Percentiles rank a stretch among this genome's conserved stretches.
Conservation (phyloP, 352 stramenopile species). For the Globisporangium lucens region DNA sequence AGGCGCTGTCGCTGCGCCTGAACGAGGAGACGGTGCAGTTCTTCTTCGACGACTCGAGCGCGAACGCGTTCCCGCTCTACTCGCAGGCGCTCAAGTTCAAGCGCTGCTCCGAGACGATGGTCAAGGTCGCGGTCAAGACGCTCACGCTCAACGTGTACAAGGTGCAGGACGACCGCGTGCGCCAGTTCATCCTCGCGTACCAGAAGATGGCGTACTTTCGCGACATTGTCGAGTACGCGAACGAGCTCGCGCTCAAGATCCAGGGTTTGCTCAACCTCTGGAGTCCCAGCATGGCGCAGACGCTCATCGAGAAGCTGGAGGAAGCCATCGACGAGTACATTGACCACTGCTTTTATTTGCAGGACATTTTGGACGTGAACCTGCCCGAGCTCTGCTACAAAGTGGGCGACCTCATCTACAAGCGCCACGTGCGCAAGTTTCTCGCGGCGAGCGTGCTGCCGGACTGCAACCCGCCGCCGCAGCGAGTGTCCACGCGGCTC, state of each 20-base stretch:
- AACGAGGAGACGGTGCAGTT: slow-evolving; percentile 90
- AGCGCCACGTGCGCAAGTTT: slow-evolving; percentile 60
- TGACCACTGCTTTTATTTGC: slow-evolving; percentile 83
- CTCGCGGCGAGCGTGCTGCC: slow-evolving; percentile 72
- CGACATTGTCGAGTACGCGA: slow-evolving; percentile 73
- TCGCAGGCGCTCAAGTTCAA: slow-evolving; percentile 66
- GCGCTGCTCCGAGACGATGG: slow-evolving; percentile 75
- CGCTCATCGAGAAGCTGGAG: slow-evolving; percentile 69
- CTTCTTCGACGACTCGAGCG: slow-evolving; percentile 65
- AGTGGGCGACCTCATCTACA: slow-evolving; percentile 72
- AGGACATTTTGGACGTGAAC: slow-evolving; percentile 82
- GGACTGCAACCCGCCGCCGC: slow-evolving; percentile 64
- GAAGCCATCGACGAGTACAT: slow-evolving; percentile 80
- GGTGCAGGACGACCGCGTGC: slow-evolving; percentile 73
- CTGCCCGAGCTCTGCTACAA: slow-evolving; percentile 81
- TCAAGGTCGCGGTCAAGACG: slow-evolving; percentile 86
- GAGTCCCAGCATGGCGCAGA: slow-evolving; percentile 23
- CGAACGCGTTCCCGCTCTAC: slow-evolving; percentile 66
- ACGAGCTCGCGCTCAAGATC: slow-evolving; percentile 72
- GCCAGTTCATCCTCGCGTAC: slow-evolving; percentile 68
- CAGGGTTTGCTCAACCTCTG: slow-evolving; percentile 72
- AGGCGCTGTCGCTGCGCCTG: slow-evolving; percentile 81
- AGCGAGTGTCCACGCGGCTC: slow-evolving; percentile 74
- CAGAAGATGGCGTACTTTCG: slow-evolving; percentile 78
- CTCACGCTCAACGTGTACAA: slow-evolving; percentile 83